A percentile compares a stretch with the other conserved stretches of the same genome.
Evolutionary conservation across 2,329 filamentous ascomycete genomes (phyloP).

Genomic region (Colletotrichum tabaci): DNA sequence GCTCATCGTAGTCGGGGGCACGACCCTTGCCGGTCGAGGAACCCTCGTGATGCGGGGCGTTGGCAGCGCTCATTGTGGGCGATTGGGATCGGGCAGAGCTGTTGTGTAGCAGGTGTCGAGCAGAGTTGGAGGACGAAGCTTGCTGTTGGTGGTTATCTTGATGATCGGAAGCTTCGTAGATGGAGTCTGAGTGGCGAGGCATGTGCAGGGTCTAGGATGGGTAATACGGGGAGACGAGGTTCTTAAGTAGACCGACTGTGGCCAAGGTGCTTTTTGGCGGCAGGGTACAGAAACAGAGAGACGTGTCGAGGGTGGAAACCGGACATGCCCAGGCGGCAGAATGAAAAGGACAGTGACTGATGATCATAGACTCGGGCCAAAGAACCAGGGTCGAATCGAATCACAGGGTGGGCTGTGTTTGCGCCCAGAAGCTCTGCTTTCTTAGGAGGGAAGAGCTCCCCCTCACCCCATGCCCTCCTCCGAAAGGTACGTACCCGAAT

Average conservation of each 20-base stretch:
- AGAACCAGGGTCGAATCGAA: constrained; percentile 3
- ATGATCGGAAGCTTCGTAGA: constrained; percentile 30
- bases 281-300: constrained; percentile 17
- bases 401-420: constrained; percentile 37
- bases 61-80: constrained; percentile 40
- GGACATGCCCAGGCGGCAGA: constrained; percentile 20
- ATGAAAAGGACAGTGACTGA: background rate
- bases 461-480: background rate
- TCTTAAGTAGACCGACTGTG: constrained; percentile 36
- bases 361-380: constrained; percentile 30
- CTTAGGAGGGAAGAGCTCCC: constrained; percentile 13
- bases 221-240: constrained; percentile 15
- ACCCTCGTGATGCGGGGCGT: constrained; percentile 27
- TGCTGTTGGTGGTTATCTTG: constrained; percentile 20
- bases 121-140: constrained; percentile 43
- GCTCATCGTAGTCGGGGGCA: constrained; percentile 38
- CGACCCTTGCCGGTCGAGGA: constrained; percentile 40
- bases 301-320: constrained; percentile 28
- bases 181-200: constrained; percentile 26
- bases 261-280: background rate
- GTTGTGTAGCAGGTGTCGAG: constrained; percentile 30
- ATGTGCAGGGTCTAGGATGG: background rate
- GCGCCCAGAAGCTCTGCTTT: constrained; percentile 34
- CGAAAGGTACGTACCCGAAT: background rate
- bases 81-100: constrained; percentile 30